Percentiles rank a stretch among this genome's conserved stretches.
Conservation (phyloP, 2,329 filamentous ascomycete species). For the Bimuria novae-zelandiae region DNA sequence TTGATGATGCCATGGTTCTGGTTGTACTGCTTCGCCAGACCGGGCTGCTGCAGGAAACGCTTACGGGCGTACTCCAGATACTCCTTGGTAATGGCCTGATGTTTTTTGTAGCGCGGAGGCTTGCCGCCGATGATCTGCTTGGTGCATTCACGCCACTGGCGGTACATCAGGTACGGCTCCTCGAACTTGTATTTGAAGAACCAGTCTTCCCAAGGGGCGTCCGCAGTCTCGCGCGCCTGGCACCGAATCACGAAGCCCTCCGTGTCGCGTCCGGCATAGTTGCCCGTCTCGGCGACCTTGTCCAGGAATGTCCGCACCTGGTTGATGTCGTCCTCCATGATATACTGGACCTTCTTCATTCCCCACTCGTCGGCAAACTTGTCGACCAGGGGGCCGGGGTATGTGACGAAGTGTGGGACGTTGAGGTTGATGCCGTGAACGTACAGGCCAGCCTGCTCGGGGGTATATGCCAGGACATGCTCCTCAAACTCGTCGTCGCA, state of each 20-base stretch:
- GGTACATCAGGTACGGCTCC: slow-evolving; percentile 97
- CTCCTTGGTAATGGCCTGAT: slow-evolving; percentile 85
- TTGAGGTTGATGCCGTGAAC: slow-evolving; percentile 97
- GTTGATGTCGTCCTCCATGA: slow-evolving; percentile 74
- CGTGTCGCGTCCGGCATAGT: slow-evolving; percentile 87
- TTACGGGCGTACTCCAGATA: slow-evolving; percentile 82
- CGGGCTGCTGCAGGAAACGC: slow-evolving; percentile 70
- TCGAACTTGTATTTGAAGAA: slow-evolving; percentile 99
- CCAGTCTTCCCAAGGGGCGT: slow-evolving; percentile 78
- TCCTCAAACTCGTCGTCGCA: slow-evolving; percentile 97
- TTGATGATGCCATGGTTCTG: slow-evolving; percentile 94
- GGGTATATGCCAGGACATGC: slow-evolving; percentile 88
- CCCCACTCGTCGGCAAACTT: slow-evolving; percentile 91
- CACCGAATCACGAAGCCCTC: slow-evolving; percentile 97
- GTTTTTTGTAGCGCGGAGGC: slow-evolving; percentile 80
- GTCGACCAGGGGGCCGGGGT: slow-evolving; percentile 81
- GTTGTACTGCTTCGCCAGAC: slow-evolving; percentile 73
- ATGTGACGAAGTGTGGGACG: slow-evolving; percentile 86
- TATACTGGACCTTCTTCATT: slow-evolving; percentile 84
- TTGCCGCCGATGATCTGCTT: slow-evolving; percentile 81
- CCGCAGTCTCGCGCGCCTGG: slow-evolving; percentile 62
- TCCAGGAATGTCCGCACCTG: slow-evolving; percentile 83
- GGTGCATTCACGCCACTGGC: slow-evolving; percentile 97
- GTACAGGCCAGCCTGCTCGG: slow-evolving; percentile 85
- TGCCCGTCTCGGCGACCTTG: slow-evolving; percentile 81